Evolutionary conservation across 2,329 filamentous ascomycete species (phyloP), one percentile per base, ranked within the genome.

Genomic region (Apiospora phragmitis): DNA sequence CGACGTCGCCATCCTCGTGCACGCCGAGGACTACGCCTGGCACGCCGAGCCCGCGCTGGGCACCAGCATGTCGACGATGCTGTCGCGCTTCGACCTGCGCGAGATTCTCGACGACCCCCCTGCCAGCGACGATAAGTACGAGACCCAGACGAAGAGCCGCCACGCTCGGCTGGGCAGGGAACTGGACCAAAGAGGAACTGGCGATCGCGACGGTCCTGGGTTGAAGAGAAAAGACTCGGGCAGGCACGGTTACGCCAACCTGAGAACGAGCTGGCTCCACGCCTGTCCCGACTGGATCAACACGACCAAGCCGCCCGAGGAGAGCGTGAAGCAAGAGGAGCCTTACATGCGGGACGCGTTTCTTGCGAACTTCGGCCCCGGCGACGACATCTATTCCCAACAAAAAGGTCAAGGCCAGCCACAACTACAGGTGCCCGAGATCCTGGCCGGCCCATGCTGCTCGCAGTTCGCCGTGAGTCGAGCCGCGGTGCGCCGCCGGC

Each of bases 1-100:
- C 2, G 88, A 90, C 69, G 83, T 90, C 72, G 82, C 83, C 42
- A 85, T 91, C 73, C 90, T 92, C 79, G 86, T 89, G 78, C 90
- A 92, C 76, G 84, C 87, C 26, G 87, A 91, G 73, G 86, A 89
- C 68, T 71, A 71, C 1, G 72, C 79, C 2, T 82, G 80, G 81
- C 81, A 82, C 71, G 73, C 78, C 35, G 81, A 83, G n/a, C 71
- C 70, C 9, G 72, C 77, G 29, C 74, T 82, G 77, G 84, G 74
- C 62, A 74, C 75, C 45, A 79, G 76, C 38, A 76, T 80, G 68
- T 70, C 74, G 32, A 79, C 80, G 68, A 74, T 77, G 21, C 73
- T 83, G 42, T 76, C 75, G 32, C 77, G 77, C 51, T 77, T 81
- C 16, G 77, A 80, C 71, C 75, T 82, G 5, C 55, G 55, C 32